phyloP scores from a whole-genome alignment of 192 early-diverging fungal species.

The Mortierella claussenii region DNA sequence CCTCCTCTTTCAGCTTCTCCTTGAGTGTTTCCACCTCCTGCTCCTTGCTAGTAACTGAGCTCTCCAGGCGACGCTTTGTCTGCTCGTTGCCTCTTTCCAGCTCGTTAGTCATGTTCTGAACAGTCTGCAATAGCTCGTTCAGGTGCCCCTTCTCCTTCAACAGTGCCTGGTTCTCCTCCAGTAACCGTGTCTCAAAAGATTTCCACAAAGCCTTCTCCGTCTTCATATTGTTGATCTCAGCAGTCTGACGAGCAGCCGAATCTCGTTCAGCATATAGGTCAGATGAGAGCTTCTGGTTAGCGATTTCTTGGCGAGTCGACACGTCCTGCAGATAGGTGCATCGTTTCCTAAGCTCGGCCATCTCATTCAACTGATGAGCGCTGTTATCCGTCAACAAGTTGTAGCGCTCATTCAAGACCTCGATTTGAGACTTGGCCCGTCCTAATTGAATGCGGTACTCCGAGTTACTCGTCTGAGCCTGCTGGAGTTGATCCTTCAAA shows the following conservation, averaged over 20 bases:
- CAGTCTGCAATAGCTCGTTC: constrained; percentile 59
- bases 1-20: constrained; percentile 59
- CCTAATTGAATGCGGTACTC: constrained; percentile 73
- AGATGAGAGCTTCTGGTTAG: constrained; percentile 65
- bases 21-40: constrained; percentile 57
- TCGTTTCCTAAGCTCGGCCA: constrained; percentile 69
- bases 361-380: constrained; percentile 68
- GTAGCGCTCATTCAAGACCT: constrained; percentile 70
- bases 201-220: constrained; percentile 68
- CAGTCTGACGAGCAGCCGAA: constrained; percentile 55
- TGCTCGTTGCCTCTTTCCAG: constrained; percentile 51
- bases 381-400: constrained; percentile 63
- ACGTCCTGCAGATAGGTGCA: constrained; percentile 59
- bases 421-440: constrained; percentile 67
- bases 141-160: constrained; percentile 62
- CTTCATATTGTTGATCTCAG: constrained; percentile 62
- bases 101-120: constrained; percentile 67
- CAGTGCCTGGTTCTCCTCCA: constrained; percentile 62
- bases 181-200: constrained; percentile 58
- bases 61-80: constrained; percentile 55
- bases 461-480: constrained; percentile 63
- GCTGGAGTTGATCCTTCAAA: constrained; percentile 64
- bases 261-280: constrained; percentile 61
- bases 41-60: constrained; percentile 51
- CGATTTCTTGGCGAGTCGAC: constrained; percentile 67